A percentile compares a stretch with the other conserved stretches of the same genome.
Evolutionary conservation across 306 rosid genomes (phyloP).

Genomic region (Lathyrus sativus): DNA sequence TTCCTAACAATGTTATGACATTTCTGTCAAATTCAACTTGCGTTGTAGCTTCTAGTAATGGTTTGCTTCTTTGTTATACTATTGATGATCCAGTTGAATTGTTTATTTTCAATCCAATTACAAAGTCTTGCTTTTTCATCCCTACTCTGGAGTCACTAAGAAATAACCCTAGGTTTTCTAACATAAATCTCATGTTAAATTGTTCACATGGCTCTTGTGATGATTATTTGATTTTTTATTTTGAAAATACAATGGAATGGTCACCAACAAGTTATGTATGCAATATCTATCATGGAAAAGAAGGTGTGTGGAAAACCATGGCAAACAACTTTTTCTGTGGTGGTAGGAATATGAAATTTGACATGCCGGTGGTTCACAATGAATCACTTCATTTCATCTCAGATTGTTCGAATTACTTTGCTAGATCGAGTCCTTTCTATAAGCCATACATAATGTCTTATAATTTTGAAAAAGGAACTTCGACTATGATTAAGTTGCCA

Average conservation of each 20-base stretch:
- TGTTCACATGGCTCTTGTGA: neutral
- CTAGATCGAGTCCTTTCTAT: neutral
- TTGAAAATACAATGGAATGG: slow-evolving; percentile 10
- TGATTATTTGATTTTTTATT: neutral
- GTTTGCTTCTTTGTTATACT: neutral
- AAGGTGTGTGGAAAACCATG: neutral
- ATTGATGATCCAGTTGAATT: neutral
- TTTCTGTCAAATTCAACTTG: neutral
- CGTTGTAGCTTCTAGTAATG: slow-evolving; percentile 24
- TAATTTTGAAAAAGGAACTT: neutral
- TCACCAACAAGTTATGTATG: neutral
- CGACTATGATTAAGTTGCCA: slow-evolving; percentile 10
- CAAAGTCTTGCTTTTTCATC: neutral
- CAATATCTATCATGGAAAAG: neutral
- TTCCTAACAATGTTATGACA: neutral
- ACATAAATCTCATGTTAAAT: neutral
- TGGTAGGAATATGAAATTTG: neutral
- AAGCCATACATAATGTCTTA: slow-evolving; percentile 30
- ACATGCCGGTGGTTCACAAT: neutral
- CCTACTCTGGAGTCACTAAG: neutral
- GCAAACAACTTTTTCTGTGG: neutral
- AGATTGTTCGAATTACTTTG: neutral
- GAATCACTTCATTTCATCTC: slow-evolving; percentile 6
- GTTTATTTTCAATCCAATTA: neutral
- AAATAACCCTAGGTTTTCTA: neutral